Base-by-base conservation (phyloP, 1,284 basidiomycete genomes). In the Ceratobasidium papillatum region DNA sequence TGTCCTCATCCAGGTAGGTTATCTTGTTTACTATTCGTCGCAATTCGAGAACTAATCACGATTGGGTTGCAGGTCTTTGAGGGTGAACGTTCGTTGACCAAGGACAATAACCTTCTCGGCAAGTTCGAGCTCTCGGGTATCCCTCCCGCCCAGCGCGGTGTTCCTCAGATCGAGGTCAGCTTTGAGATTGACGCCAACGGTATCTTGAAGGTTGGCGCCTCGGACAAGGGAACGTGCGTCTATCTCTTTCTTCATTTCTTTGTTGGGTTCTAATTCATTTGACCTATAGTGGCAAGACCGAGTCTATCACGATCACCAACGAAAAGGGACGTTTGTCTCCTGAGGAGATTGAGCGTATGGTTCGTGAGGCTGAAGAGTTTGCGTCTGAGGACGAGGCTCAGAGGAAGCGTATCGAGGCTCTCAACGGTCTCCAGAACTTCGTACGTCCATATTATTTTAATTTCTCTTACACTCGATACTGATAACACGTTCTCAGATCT, bases 41-140 rank as follows among this genome's bases (percentile, higher is more conserved):
- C 4, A 38, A 36, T 72, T n/a, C n/a, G n/a, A n/a, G n/a, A n/a
- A n/a, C n/a, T n/a, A n/a, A n/a, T n/a, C n/a, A n/a, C n/a, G n/a
- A n/a, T n/a, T n/a, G n/a, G 56, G 14, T 47, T 7, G 43, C 25
- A 86, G 80, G 95, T 98, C 76, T 98, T 87, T 81, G 95, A 98
- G 87, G 95, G 96, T 83, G 95, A 98, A 85, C 94, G 95, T 82
- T 91, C 94, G 59, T 85, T 97, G 82, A 98, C 96, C 80, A 96
- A 96, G 89, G 95, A 99, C 87, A 98, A 98, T 91, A 96, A 98
- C 87, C 88, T 93, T 73, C 92, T 99, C 78, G 96, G 96, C 85
- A 96, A 96, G 84, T 98, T 99, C 81, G 96, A 98, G 84, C 90
- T 98, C 61, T 92, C 90, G 75, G 84, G 93, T 77, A 98, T 99